Evolutionary conservation across 805 yeast genomes (phyloP).

Genomic region (Nakazawaea pomicola): DNA sequence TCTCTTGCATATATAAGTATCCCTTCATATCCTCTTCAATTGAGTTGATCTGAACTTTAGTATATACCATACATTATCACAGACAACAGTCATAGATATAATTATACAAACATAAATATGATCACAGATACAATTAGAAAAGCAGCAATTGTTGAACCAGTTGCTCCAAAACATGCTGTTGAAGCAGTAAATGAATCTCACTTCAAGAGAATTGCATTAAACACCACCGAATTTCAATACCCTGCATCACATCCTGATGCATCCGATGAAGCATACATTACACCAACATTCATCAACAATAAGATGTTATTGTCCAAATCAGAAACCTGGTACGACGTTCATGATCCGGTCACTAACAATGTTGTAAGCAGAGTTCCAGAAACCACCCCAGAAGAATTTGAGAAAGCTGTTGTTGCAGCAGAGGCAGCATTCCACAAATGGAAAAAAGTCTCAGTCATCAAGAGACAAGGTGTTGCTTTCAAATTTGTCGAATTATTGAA

Average conservation of each 20-base stretch:
- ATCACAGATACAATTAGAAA: constrained; percentile 2
- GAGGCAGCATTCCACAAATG: constrained; percentile 56
- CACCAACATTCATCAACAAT: constrained; percentile 49
- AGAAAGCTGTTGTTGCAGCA: constrained; percentile 62
- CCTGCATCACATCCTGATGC: constrained; percentile 37
- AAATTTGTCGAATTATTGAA: constrained; percentile 61
- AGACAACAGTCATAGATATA: no score
- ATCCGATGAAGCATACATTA: constrained; percentile 39
- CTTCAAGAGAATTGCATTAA: constrained; percentile 16
- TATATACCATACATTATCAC: neutral
- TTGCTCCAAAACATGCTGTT: neutral
- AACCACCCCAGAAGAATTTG: constrained; percentile 59
- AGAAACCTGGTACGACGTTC: constrained; percentile 58
- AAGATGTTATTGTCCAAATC: constrained; percentile 45
- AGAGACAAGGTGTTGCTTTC: constrained; percentile 61
- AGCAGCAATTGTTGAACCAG: constrained; percentile 1
- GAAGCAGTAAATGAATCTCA: neutral
- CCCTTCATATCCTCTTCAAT: neutral
- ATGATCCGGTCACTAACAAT: constrained; percentile 71
- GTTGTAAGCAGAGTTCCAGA: constrained; percentile 69
- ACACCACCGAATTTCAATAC: constrained; percentile 30
- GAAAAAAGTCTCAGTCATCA: constrained; percentile 44
- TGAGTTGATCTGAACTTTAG: neutral
- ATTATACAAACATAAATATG: neutral
- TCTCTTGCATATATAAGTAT: neutral